These are phyloP conservation scores for Clavispora fructus DNA, from an alignment of 805 yeast genomes.

Conservation along the genomic window DNA sequence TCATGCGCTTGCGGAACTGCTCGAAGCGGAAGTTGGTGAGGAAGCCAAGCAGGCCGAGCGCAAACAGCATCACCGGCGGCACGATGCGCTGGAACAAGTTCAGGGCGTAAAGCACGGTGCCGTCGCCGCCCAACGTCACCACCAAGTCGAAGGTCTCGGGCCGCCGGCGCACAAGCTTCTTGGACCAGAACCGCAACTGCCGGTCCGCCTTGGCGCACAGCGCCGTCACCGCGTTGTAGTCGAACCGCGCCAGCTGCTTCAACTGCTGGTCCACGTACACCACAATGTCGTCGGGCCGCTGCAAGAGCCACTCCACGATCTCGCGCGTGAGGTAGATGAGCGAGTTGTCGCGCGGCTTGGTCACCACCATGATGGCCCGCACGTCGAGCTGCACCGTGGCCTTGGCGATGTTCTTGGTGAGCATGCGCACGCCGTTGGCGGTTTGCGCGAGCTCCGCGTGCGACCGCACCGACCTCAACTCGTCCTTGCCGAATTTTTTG, in stretches of 20 bases:
- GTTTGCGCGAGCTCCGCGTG: constrained; percentile 77
- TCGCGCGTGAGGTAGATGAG: constrained; percentile 72
- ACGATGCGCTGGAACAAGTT: constrained; percentile 40
- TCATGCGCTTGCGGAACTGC: constrained; percentile 56
- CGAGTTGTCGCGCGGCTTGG: constrained; percentile 85
- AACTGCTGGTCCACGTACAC: constrained; percentile 76
- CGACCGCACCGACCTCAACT: constrained; percentile 52
- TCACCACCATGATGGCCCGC: constrained; percentile 70
- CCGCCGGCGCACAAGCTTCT: constrained; percentile 43
- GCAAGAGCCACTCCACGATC: constrained; percentile 70
- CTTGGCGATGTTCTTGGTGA: constrained; percentile 64
- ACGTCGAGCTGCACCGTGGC: constrained; percentile 70
- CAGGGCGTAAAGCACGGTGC: constrained; percentile 40
- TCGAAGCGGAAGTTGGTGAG: constrained; percentile 78
- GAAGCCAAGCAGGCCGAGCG: constrained; percentile 40
- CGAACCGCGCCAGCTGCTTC: constrained; percentile 57
- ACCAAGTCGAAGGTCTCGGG: constrained; percentile 42
- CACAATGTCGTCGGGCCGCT: constrained; percentile 27
- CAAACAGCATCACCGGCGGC: constrained; percentile 43
- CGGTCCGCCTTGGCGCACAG: constrained; percentile 43
- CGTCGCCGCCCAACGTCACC: constrained; percentile 43
- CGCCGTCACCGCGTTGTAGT: constrained; percentile 45
- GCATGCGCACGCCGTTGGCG: constrained; percentile 72
- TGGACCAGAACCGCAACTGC: constrained; percentile 64
- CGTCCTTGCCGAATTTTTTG: constrained; percentile 30